A percentile compares a stretch with the other conserved stretches of the same genome.
Evolutionary conservation across 2,329 filamentous ascomycete species (phyloP).

Genomic region (Phialophora macrospora): DNA sequence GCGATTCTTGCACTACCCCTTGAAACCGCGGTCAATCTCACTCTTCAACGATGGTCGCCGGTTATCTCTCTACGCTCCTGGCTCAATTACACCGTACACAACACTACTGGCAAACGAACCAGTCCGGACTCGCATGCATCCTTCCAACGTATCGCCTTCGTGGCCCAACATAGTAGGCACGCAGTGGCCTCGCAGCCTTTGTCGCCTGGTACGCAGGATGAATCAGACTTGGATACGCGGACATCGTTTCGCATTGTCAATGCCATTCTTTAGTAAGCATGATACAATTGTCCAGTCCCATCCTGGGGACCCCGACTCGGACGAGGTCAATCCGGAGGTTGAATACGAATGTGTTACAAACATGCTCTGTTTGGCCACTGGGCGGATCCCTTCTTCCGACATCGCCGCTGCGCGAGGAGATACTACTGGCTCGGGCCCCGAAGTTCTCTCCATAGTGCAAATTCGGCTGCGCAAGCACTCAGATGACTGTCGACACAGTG

Average conservation of each 20-base stretch:
- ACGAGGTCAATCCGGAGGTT: not conserved
- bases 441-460: constrained; percentile 22
- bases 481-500: constrained; percentile 12
- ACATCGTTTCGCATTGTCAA: constrained; percentile 4
- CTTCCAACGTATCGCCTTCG: not conserved
- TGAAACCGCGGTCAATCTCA: constrained; percentile 22
- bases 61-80: constrained; percentile 30
- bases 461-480: constrained; percentile 11
- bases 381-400: not conserved
- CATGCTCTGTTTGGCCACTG: constrained; percentile 16
- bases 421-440: constrained; percentile 2
- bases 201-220: constrained; percentile 1
- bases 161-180: not conserved
- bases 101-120: constrained; percentile 21
- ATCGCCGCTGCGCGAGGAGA: not conserved
- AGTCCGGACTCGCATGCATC: constrained; percentile 3
- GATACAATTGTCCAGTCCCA: not conserved
- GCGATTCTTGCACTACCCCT: constrained; percentile 4
- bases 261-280: constrained; percentile 21
- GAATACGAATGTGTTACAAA: constrained; percentile 15
- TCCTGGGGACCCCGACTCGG: not conserved
- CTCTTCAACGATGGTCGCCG: constrained; percentile 34
- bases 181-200: not conserved
- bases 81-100: constrained; percentile 27
- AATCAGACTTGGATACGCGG: constrained; percentile 17